Evolutionary conservation across 805 yeast genomes (phyloP).

Genomic region (Ascoidea asiatica): DNA sequence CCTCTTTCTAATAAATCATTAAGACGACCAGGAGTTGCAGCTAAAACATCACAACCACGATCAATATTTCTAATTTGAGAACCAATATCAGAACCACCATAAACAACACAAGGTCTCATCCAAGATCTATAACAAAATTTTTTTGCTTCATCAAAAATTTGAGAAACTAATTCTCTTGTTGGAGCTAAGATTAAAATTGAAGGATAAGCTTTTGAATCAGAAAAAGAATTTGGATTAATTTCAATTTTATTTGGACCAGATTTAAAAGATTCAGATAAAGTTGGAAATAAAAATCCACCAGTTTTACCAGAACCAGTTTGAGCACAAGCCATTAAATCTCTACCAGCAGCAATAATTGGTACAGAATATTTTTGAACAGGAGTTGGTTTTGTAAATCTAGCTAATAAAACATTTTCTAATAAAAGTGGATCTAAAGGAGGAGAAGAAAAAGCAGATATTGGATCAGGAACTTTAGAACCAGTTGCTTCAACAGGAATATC

Average conservation of each 20-base stretch:
- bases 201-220: conserved; percentile 77
- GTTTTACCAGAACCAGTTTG: conserved; percentile 99
- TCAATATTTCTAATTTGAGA: conserved; percentile 77
- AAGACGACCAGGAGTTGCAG: conserved; percentile 99
- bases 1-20: conserved; percentile 95
- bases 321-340: conserved; percentile 96
- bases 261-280: conserved; percentile 77
- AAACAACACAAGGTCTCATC: conserved; percentile 92
- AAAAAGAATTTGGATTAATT: conserved; percentile 25
- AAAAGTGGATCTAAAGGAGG: conserved; percentile 86
- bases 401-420: conserved; percentile 74
- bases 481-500: conserved; percentile 98
- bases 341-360: conserved; percentile 77
- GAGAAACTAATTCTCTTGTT: conserved; percentile 97
- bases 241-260: conserved; percentile 67
- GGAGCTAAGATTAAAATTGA: conserved; percentile 95
- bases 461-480: conserved; percentile 91
- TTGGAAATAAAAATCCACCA: conserved; percentile 99
- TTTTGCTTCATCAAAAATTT: conserved; percentile 90
- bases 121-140: conserved; percentile 96
- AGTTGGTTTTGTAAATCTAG: conserved; percentile 91
- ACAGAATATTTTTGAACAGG: conserved; percentile 93
- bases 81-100: conserved; percentile 96
- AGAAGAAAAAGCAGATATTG: conserved; percentile 72
- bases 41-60: conserved; percentile 90